Evolutionary conservation across 2,329 filamentous ascomycete species (phyloP).

Genomic region (Trichoderma sp.): DNA sequence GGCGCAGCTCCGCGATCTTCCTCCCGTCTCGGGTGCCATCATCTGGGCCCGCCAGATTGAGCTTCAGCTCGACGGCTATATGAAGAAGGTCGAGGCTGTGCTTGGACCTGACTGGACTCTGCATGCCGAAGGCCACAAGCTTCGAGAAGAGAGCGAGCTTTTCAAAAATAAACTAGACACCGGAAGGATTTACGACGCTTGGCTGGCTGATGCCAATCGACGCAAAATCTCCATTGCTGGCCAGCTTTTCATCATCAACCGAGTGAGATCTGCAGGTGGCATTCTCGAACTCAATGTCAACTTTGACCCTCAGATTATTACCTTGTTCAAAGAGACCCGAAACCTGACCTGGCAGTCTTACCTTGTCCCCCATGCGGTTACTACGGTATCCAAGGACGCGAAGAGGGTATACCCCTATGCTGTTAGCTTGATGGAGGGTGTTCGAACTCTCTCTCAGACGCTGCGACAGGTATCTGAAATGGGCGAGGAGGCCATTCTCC

Average conservation of each 20-base stretch:
- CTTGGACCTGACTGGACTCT: constrained; percentile 92
- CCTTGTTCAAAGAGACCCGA: constrained; percentile 96
- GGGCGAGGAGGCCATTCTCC: constrained; percentile 82
- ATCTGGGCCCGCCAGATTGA: constrained; percentile 98
- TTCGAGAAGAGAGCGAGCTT: constrained; percentile 86
- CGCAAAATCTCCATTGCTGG: constrained; percentile 91
- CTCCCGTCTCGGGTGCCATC: constrained; percentile 94
- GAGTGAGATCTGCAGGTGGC: constrained; percentile 88
- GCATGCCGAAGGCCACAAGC: constrained; percentile 91
- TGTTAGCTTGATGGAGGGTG: constrained; percentile 97
- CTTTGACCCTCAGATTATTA: constrained; percentile 96
- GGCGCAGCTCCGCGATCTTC: constrained; percentile 94
- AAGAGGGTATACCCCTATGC: constrained; percentile 98
- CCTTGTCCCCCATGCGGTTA: constrained; percentile 90
- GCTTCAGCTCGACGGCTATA: constrained; percentile 91
- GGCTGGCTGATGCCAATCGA: constrained; percentile 86
- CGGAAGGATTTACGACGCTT: constrained; percentile 90
- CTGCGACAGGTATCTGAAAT: constrained; percentile 82
- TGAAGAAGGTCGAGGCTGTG: constrained; percentile 99
- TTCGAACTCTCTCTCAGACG: constrained; percentile 90
- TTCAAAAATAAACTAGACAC: constrained; percentile 98
- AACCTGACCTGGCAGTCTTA: constrained; percentile 96
- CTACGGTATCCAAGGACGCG: constrained; percentile 96
- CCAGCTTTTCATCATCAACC: constrained; percentile 85
- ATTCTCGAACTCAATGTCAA: constrained; percentile 88